phyloP scores from a whole-genome alignment of 495 filamentous ascomycete species.

The Aspergillus affinis region DNA sequence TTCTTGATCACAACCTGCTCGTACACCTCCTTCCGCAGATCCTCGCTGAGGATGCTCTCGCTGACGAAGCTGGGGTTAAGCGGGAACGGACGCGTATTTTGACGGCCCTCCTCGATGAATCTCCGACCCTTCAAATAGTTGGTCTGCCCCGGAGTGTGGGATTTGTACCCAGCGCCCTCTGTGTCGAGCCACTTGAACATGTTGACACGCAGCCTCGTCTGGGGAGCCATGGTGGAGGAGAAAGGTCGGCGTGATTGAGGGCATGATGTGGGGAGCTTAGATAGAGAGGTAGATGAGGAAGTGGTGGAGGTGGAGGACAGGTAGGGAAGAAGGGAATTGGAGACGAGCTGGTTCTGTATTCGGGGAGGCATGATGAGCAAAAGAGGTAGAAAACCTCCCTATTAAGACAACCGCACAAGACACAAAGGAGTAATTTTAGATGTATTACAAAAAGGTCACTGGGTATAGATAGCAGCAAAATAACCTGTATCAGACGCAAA shows the following conservation, averaged over 20 bases:
- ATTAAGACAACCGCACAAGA: neutral
- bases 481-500: neutral
- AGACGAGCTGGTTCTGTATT: conserved; percentile 41
- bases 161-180: conserved; percentile 54
- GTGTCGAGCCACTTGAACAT: conserved; percentile 71
- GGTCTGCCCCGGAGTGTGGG: conserved; percentile 56
- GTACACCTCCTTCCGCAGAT: conserved; percentile 74
- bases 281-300: conserved; percentile 13
- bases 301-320: conserved; percentile 30
- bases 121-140: conserved; percentile 61
- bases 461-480: neutral
- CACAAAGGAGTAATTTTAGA: neutral
- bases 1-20: conserved; percentile 59
- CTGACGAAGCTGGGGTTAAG: conserved; percentile 69
- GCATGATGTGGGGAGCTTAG: conserved; percentile 10
- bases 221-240: conserved; percentile 42
- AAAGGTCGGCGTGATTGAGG: conserved; percentile 39
- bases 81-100: conserved; percentile 62
- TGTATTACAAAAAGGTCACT: neutral
- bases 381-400: neutral
- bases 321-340: conserved; percentile 41
- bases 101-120: conserved; percentile 18
- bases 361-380: conserved; percentile 42
- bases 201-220: conserved; percentile 50
- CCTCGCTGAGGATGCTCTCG: conserved; percentile 73